Base-by-base conservation (phyloP, 495 filamentous ascomycete genomes). In the Letharia columbiana region DNA sequence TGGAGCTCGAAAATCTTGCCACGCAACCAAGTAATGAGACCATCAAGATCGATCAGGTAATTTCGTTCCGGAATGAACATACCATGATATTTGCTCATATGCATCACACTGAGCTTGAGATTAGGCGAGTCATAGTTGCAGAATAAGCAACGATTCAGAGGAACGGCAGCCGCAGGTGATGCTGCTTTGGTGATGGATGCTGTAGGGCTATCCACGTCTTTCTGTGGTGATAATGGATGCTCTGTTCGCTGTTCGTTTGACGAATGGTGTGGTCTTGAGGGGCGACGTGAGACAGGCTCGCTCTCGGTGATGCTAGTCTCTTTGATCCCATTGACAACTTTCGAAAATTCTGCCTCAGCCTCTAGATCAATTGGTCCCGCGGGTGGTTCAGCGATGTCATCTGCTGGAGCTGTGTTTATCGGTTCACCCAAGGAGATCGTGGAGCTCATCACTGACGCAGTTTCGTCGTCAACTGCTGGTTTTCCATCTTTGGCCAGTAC, bases 81-180 rank as follows among this genome's bases (percentile, higher is more conserved):
- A 77, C 93, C 91, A 73, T 99, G 94, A 66, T 85, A 86, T 68
- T 90, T 89, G 73, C 85, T 84, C 94, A 99, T 99, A 70, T 99
- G 94, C 37, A 82, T 75, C 41, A 90, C 80, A 72, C 93, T 96
- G 23, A 91, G 78, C 17, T 83, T 73, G 33, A 92, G 73, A 17
- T 84, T 87, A 3, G 90, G 83, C 0, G 91, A 92, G 31, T 87
- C 77, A 69, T 87, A 87, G 70, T 91, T 89, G 80, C 94, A 99
- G 83, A 98, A 98, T 4, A 99, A 77, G 74, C 94, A 99, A 54
- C 83, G 83, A 65, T 86, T 81, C 15, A 90, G 66, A 2, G 86
- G 78, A 41, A 74, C 70, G 11, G 73, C 71, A 9, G 28, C 62
- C 61, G 60, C 66, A 61, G 41, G 40, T 40, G 79, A 74, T 0